These are phyloP conservation scores for Heliamphora pulchella DNA, from an alignment of 179 eudicot species.

Conservation along the genomic window DNA sequence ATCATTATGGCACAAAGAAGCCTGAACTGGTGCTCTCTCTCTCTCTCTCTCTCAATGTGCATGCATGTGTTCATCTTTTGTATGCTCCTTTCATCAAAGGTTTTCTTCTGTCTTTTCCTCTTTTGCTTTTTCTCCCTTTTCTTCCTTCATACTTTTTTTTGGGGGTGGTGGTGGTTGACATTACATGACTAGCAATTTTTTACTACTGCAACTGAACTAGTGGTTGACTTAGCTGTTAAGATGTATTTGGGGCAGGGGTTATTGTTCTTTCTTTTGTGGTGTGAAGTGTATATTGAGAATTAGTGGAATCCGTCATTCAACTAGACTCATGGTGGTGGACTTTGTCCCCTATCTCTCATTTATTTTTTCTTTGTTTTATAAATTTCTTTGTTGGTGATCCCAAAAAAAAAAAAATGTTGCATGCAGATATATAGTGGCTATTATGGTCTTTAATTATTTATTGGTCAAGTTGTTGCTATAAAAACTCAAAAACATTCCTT, in stretches of 20 bases:
- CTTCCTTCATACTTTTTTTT: no score
- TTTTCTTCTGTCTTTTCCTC: no score
- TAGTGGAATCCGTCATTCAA: background rate
- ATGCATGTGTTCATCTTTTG: no score
- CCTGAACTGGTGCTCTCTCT: no score
- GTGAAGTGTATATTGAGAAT: background rate
- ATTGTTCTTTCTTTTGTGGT: background rate
- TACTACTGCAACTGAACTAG: background rate
- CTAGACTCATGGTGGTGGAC: background rate
- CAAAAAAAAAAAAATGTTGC: background rate
- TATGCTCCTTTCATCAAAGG: no score
- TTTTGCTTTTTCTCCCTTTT: background rate
- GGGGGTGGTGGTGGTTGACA: background rate
- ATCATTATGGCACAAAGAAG: background rate
- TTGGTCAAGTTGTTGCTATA: slow-evolving; percentile 4
- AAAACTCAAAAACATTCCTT: background rate
- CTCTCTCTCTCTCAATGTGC: no score
- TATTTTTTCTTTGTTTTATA: background rate
- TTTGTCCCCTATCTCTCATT: background rate
- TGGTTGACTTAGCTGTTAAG: background rate
- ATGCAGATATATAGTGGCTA: background rate
- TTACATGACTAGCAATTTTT: background rate
- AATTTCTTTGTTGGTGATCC: background rate
- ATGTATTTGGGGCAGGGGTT: background rate
- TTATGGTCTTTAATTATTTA: background rate